Percentiles rank a stretch among this genome's conserved stretches.
phyloP scores from a whole-genome alignment of 73 alveolate genomes.

The Tetrahymena borealis region DNA sequence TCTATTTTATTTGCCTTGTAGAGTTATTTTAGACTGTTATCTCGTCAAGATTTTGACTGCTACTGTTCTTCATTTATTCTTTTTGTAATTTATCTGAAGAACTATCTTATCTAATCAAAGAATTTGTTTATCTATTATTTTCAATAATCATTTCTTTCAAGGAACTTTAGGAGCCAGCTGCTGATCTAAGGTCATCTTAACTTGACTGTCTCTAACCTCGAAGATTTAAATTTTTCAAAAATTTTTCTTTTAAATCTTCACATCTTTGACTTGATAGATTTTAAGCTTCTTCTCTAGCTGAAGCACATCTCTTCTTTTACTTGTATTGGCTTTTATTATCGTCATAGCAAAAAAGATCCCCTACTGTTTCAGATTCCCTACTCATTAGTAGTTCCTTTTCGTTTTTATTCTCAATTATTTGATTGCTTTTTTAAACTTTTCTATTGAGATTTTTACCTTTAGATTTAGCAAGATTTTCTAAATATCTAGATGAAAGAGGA shows the following conservation, averaged over 20 bases:
- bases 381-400: background rate
- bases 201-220: background rate
- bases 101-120: no score
- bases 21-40: no score
- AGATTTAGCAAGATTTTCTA: background rate
- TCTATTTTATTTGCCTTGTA: no score
- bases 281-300: background rate
- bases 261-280: background rate
- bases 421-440: background rate
- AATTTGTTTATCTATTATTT: background rate
- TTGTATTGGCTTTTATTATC: background rate
- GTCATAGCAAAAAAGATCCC: background rate
- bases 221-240: background rate
- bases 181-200: background rate
- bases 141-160: background rate
- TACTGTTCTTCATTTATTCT: no score
- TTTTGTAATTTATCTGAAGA: no score
- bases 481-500: background rate
- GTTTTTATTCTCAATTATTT: background rate
- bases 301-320: background rate
- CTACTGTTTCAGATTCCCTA: background rate
- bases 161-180: background rate
- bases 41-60: no score
- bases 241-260: background rate
- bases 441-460: background rate